Conservation (phyloP, 495 filamentous ascomycete genomes). For the Tetracladium setigerum region DNA sequence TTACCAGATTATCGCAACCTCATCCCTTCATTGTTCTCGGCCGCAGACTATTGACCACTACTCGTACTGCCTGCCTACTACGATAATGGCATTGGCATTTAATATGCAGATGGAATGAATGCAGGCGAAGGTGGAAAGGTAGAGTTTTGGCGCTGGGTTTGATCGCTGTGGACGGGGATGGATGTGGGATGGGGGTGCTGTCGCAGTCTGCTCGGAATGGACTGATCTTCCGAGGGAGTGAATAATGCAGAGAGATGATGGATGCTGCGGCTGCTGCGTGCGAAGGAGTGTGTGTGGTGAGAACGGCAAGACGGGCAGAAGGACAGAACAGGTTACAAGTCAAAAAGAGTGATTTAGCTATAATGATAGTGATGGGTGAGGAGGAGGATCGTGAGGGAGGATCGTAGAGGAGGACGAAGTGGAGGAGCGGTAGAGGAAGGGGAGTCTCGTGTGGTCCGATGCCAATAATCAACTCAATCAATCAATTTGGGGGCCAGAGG, state of each 20-base stretch:
- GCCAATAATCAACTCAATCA: too few relatives aligned
- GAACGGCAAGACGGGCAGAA: conserved; percentile 1
- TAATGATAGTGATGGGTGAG: background rate
- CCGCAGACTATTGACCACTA: too few relatives aligned
- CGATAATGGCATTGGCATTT: too few relatives aligned
- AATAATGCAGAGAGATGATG: background rate
- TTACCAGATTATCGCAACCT: too few relatives aligned
- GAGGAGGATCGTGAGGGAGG: conserved; percentile 1
- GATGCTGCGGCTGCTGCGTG: background rate
- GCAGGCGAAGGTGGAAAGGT: too few relatives aligned
- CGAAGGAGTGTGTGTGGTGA: background rate
- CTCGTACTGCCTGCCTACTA: too few relatives aligned
- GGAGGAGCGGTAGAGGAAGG: background rate
- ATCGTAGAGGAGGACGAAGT: background rate
- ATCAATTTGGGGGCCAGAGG: too few relatives aligned
- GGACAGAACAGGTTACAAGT: too few relatives aligned
- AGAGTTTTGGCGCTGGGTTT: conserved; percentile 15
- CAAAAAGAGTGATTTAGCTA: too few relatives aligned
- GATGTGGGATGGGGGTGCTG: conserved; percentile 7
- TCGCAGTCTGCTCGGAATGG: background rate
- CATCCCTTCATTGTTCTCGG: too few relatives aligned
- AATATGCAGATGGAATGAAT: too few relatives aligned
- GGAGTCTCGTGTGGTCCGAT: background rate
- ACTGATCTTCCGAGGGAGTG: conserved; percentile 1
- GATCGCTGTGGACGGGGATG: conserved; percentile 14